Percentiles rank a stretch among this genome's conserved stretches.
phyloP scores from a whole-genome alignment of 768 basidiomycete genomes.

The Phanerochaete carnosa region DNA sequence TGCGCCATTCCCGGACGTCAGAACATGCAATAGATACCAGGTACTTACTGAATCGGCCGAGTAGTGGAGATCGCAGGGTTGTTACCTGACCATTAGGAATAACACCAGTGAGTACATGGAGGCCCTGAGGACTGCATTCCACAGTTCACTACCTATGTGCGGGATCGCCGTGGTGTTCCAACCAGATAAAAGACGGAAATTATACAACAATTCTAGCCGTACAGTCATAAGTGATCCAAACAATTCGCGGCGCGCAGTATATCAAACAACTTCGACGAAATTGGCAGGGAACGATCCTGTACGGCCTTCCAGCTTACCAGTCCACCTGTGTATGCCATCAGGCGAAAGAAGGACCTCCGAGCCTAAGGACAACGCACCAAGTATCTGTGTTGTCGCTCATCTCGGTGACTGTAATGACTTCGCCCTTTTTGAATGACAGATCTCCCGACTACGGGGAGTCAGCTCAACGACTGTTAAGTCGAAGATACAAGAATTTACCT shows the following conservation, averaged over 20 bases:
- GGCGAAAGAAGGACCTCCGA: background rate
- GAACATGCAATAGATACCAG: too few species aligned
- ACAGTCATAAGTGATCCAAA: background rate
- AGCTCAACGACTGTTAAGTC: slow-evolving; percentile 5
- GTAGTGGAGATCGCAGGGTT: too few species aligned
- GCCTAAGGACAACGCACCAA: slow-evolving; percentile 45
- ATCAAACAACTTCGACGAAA: slow-evolving; percentile 64
- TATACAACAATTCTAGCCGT: background rate
- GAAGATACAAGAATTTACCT: slow-evolving; percentile 48
- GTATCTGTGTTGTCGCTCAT: slow-evolving; percentile 73
- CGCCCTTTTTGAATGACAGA: slow-evolving; percentile 72
- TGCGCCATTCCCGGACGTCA: background rate
- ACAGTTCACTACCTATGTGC: too few species aligned
- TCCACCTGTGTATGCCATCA: slow-evolving; percentile 55
- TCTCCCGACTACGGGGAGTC: slow-evolving; percentile 55
- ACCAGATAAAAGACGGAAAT: too few species aligned
- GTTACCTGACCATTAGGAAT: background rate
- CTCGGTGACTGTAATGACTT: slow-evolving; percentile 65
- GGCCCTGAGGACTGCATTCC: too few species aligned
- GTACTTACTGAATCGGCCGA: too few species aligned
- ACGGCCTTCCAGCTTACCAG: slow-evolving; percentile 55
- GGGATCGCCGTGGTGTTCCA: too few species aligned
- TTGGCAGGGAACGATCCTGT: slow-evolving; percentile 81
- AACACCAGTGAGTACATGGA: too few species aligned
- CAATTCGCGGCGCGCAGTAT: background rate